Percentiles rank a stretch among this genome's conserved stretches.
Conservation (phyloP, 208 protist genomes). For the Porcisia hertigi region DNA sequence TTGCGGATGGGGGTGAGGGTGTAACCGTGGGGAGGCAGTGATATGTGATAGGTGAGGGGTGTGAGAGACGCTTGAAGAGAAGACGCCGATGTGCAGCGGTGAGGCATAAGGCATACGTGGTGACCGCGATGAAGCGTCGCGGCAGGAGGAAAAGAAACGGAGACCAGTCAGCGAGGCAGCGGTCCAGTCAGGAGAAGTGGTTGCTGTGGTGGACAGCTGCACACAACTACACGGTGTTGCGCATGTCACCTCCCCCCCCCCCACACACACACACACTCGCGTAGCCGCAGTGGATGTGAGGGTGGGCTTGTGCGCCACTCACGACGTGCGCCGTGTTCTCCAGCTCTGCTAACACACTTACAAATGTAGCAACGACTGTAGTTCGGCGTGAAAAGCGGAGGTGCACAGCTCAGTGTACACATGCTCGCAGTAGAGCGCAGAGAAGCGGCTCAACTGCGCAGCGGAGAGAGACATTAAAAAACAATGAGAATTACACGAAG, state of each 20-base stretch:
- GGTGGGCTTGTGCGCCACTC: neutral
- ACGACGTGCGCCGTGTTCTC: neutral
- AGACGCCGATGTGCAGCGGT: neutral
- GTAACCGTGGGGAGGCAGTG: neutral
- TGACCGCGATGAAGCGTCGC: neutral
- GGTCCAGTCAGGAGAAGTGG: too few species aligned
- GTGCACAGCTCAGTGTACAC: neutral
- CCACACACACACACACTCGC: neutral
- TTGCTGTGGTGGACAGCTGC: neutral
- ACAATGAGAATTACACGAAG: neutral
- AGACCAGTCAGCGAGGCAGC: too few species aligned
- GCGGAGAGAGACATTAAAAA: neutral
- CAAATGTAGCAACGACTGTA: neutral
- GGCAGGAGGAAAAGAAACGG: neutral
- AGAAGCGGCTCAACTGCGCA: too few species aligned
- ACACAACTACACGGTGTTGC: neutral
- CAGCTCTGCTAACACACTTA: neutral
- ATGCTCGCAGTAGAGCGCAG: neutral
- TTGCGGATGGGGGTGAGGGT: neutral
- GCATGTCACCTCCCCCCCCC: neutral
- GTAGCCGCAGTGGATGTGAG: neutral
- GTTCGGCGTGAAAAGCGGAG: neutral
- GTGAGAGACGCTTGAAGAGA: neutral
- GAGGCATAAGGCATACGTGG: neutral
- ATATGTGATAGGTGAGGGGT: neutral